phyloP scores from a whole-genome alignment of 257 asterid genomes.

The Anisodus tanguticus region DNA sequence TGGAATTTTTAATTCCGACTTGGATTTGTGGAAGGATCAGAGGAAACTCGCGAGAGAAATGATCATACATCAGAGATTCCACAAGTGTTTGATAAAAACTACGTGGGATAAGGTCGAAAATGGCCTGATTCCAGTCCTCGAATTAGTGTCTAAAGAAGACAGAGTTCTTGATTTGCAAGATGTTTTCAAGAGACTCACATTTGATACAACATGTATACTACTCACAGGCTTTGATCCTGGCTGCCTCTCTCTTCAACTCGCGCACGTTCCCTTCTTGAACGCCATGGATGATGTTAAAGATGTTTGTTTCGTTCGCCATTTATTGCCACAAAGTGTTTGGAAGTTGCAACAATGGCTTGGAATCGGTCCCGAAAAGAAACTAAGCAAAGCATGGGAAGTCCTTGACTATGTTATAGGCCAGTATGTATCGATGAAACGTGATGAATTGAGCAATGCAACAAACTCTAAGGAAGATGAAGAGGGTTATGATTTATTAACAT shows the following conservation, averaged over 20 bases:
- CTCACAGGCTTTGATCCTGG: slow-evolving; percentile 58
- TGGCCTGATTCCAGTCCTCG: slow-evolving; percentile 55
- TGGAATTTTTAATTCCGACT: slow-evolving; percentile 61
- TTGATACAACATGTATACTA: slow-evolving; percentile 51
- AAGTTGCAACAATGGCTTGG: slow-evolving; percentile 47
- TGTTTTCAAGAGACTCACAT: slow-evolving; percentile 52
- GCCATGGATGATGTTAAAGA: slow-evolving; percentile 63
- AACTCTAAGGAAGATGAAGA: background rate
- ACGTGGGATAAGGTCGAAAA: slow-evolving; percentile 42
- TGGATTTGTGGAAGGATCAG: slow-evolving; percentile 50
- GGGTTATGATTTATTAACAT: slow-evolving; percentile 43
- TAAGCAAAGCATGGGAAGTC: slow-evolving; percentile 36
- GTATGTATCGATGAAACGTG: slow-evolving; percentile 39
- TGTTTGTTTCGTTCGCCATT: slow-evolving; percentile 49
- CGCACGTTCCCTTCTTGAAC: slow-evolving; percentile 47
- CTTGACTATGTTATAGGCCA: slow-evolving; percentile 44
- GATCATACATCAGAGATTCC: slow-evolving; percentile 43
- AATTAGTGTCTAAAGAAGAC: slow-evolving; percentile 28
- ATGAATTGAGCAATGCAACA: background rate
- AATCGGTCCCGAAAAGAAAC: slow-evolving; percentile 48
- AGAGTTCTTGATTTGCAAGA: slow-evolving; percentile 51
- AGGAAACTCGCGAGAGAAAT: slow-evolving; percentile 46
- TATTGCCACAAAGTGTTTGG: slow-evolving; percentile 47
- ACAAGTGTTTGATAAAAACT: slow-evolving; percentile 37
- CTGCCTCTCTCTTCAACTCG: slow-evolving; percentile 43